Base-by-base conservation (phyloP, 202 grass and related monocot species). In the Setaria italica region DNA sequence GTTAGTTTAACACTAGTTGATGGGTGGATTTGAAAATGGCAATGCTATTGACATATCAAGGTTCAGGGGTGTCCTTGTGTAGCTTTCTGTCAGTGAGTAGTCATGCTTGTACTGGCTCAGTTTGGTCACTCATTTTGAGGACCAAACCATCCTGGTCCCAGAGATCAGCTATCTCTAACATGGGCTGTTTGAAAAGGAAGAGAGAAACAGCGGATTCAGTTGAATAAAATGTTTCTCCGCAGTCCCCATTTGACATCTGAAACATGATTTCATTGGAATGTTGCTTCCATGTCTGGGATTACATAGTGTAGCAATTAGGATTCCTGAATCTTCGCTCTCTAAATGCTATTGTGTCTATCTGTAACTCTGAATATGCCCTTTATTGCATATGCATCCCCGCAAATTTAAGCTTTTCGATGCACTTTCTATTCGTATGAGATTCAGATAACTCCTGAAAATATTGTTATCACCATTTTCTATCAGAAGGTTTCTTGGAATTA, bases 11-110 rank as follows among this genome's bases (percentile, higher is more conserved):
- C 55, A 56, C 11, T 80, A 33, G 13, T 32, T 80, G 14, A 70
- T 50, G 11, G 63, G 62, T 87, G 39, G 55, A 84, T 80, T 84
- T 33, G 33, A 41, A n/a, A 84, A 63, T 69, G 54, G 55, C 19
- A 75, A 49, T 72, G 62, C 25, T 70, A 41, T 70, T 68, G 37
- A 15, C 37, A 84, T 72, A 12, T 3, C 53, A 67, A 57, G 53
- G 54, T 19, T 56, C 1, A 32, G 20, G n/a, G 50, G 12, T 69
- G 54, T 62, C 62, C 60, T 34, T n/a, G 20, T 82, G 35, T 60
- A 47, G 16, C 30, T 73, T 3, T 17, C 49, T 85, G 8, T 70
- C 8, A 25, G 20, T 76, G 46, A 53, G 14, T 65, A 43, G 12
- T 51, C 66, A 45, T 67, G 32, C 5, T 50, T 50, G 14, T 57